Base-by-base conservation (phyloP, 768 basidiomycete genomes). In the Lactarius evosmus region DNA sequence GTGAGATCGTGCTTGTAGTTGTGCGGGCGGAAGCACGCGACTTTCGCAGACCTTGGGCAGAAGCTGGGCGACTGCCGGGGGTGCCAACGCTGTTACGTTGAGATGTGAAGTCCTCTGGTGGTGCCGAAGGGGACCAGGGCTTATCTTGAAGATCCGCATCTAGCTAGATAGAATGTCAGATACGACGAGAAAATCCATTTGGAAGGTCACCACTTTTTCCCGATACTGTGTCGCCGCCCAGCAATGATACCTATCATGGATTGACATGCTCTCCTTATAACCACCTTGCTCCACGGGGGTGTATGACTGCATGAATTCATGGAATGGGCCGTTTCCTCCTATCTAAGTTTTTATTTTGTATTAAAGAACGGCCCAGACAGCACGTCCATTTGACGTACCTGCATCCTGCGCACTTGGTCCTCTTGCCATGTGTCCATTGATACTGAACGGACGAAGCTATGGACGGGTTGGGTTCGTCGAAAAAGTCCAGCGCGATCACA, bases 351-450 rank as follows among this genome's bases (percentile, higher is more conserved):
- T 60, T 57, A 46, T 22, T 53, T 56, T 36, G 6, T 54, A n/a
- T 44, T 41, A 59, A 25, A 53, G 58, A 56, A 65, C 50, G 63
- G 17, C n/a, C 40, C 2, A 6, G 52, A 44, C n/a, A 60, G 30
- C 40, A 52, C 63, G 52, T 46, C 49, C 46, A 57, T 38, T 51
- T 55, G 44, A 53, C 54, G 57, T 55, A 94, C 93, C 85, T 91
- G 87, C 94, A 99, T 98, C 67, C 91, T 83, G 70, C 74, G 86
- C 67, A 93, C 78, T 75, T 97, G 94, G 63, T 95, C 93, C 40
- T 86, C 83, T 68, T 91, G 88, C 93, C 95, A 97, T 68, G 93
- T 90, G 76, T 97, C 95, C 95, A 97, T 98, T 59, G 94, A 94
- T 67, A 95, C 85, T 46, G 91, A 93, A 73, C 95, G 83, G 60